Evolutionary conservation across 768 basidiomycete species (phyloP).

Genomic region (Pulveroboletus frians): DNA sequence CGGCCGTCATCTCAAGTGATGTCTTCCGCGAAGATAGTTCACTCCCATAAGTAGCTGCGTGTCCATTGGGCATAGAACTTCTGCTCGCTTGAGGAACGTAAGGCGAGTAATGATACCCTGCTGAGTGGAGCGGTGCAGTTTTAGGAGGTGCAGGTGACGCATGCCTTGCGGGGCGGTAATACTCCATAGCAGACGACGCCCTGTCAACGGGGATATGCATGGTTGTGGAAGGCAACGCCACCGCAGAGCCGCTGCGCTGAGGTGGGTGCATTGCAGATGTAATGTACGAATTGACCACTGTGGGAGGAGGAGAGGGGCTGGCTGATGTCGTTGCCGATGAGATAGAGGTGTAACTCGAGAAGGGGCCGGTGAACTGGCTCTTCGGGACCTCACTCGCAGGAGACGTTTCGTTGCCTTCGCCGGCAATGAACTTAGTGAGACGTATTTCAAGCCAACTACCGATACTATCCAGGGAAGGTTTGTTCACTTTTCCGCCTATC

Average conservation of each 20-base stretch:
- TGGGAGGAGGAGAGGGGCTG: slow-evolving; percentile 70
- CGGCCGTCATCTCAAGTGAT: slow-evolving; percentile 28
- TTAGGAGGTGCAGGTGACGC: slow-evolving; percentile 52
- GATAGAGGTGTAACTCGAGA: slow-evolving; percentile 90
- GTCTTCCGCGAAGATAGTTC: slow-evolving; percentile 25
- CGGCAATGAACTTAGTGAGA: slow-evolving; percentile 92
- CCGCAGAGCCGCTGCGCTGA: slow-evolving; percentile 63
- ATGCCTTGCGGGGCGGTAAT: slow-evolving; percentile 47
- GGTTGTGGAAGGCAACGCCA: slow-evolving; percentile 48
- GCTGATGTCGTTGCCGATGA: slow-evolving; percentile 75
- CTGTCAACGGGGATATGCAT: slow-evolving; percentile 57
- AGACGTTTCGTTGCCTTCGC: slow-evolving; percentile 60
- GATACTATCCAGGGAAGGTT: slow-evolving; percentile 88
- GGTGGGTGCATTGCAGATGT: slow-evolving; percentile 40
- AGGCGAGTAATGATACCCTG: slow-evolving; percentile 23
- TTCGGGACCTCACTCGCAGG: slow-evolving; percentile 33
- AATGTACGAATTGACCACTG: slow-evolving; percentile 35
- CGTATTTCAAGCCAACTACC: slow-evolving; percentile 90
- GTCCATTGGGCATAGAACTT: slow-evolving; percentile 34
- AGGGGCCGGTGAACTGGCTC: slow-evolving; percentile 63
- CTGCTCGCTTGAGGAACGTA: slow-evolving; percentile 25
- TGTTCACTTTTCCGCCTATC: slow-evolving; percentile 81
- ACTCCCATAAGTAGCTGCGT: slow-evolving; percentile 32
- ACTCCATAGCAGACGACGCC: slow-evolving; percentile 75
- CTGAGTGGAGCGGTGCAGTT: slow-evolving; percentile 47